These are phyloP conservation scores for Cordia subcordata DNA, from an alignment of 257 asterid species.

Conservation along the genomic window DNA sequence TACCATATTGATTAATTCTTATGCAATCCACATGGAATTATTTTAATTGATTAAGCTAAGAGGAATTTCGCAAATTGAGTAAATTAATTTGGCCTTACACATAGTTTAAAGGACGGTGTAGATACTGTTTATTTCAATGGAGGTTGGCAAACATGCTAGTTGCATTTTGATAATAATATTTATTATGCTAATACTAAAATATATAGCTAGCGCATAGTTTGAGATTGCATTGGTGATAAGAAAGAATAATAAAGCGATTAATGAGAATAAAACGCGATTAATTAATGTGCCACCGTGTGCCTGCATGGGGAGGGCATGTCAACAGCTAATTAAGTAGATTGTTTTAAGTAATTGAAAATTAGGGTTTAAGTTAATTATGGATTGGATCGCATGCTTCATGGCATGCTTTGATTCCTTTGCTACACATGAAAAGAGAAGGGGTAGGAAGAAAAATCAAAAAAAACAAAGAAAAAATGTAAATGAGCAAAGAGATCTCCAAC, in stretches of 20 bases:
- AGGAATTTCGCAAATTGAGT: not conserved
- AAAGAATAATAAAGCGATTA: no score
- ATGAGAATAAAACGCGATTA: not conserved
- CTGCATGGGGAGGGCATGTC: not conserved
- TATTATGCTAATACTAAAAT: not conserved
- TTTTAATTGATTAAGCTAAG: not conserved
- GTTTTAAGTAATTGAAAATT: not conserved
- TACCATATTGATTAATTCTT: not conserved
- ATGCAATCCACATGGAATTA: not conserved
- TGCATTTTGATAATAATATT: not conserved
- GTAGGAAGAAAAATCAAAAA: not conserved
- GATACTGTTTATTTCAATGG: not conserved
- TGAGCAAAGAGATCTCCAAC: not conserved
- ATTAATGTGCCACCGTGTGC: not conserved
- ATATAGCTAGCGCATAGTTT: not conserved
- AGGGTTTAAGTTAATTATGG: not conserved
- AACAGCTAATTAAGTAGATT: constrained; percentile 1
- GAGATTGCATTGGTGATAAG: constrained; percentile 1
- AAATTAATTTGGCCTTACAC: not conserved
- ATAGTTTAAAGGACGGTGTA: not conserved
- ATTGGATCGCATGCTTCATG: not conserved
- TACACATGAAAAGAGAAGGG: not conserved
- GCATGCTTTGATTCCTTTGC: not conserved
- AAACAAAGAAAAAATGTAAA: not conserved
- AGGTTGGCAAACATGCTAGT: not conserved